Percentiles rank a stretch among this genome's conserved stretches.
Evolutionary conservation across 108 stramenopile genomes (phyloP).

Genomic region (Skeletonema potamos): DNA sequence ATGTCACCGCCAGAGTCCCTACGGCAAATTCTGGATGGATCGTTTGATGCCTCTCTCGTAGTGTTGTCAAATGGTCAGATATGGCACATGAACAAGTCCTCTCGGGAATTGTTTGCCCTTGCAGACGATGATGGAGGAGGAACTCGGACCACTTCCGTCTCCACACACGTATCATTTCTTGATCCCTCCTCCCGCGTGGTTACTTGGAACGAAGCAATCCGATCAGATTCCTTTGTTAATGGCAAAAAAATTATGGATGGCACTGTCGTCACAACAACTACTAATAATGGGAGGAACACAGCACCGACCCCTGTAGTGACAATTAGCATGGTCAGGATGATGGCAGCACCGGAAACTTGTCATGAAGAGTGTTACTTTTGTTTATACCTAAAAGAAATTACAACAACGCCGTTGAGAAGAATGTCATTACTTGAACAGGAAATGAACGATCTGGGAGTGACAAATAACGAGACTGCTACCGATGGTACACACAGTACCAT

Average conservation of each 20-base stretch:
- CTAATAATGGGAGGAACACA: neutral
- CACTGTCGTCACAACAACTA: neutral
- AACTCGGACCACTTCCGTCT: neutral
- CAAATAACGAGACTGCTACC: neutral
- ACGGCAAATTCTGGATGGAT: slow-evolving; percentile 19
- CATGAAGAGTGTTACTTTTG: slow-evolving; percentile 21
- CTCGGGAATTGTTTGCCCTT: slow-evolving; percentile 13
- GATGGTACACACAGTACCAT: neutral
- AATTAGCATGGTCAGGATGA: slow-evolving; percentile 22
- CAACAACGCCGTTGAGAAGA: neutral
- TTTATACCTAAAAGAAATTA: slow-evolving; percentile 20
- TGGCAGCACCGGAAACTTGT: neutral
- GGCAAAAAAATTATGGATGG: slow-evolving; percentile 4
- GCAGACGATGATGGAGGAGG: too few species aligned
- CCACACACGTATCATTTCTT: slow-evolving; percentile 14
- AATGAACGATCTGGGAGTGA: neutral
- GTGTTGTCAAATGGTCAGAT: slow-evolving; percentile 25
- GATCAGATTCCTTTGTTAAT: slow-evolving; percentile 1
- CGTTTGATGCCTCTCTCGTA: slow-evolving; percentile 17
- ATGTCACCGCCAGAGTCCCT: slow-evolving; percentile 21
- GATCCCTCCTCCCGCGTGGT: neutral
- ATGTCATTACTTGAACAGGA: neutral
- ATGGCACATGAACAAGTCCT: slow-evolving; percentile 26
- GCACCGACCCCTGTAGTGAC: neutral
- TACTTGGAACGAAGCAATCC: slow-evolving; percentile 19